These are phyloP conservation scores for Aspergillus novoparasiticus DNA, from an alignment of 2,329 filamentous ascomycete genomes.

Conservation along the genomic window DNA sequence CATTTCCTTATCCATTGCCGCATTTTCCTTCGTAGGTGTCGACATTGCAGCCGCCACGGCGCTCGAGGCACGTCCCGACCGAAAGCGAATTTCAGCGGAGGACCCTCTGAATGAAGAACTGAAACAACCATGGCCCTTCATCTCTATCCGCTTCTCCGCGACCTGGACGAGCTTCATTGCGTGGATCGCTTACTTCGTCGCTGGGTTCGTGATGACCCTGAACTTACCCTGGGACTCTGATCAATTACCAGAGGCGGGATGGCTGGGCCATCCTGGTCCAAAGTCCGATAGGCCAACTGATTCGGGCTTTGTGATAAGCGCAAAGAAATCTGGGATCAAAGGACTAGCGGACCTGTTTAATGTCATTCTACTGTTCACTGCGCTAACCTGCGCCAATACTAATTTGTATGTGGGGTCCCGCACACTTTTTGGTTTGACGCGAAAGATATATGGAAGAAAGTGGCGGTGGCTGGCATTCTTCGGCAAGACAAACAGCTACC, in stretches of 20 bases:
- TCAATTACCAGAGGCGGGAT: slow-evolving; percentile 22
- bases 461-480: slow-evolving; percentile 26
- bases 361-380: slow-evolving; percentile 32
- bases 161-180: slow-evolving; percentile 33
- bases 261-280: slow-evolving; percentile 15
- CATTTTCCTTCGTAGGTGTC: slow-evolving; percentile 36
- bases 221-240: slow-evolving; percentile 28
- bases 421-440: slow-evolving; percentile 34
- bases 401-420: slow-evolving; percentile 40
- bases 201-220: slow-evolving; percentile 26
- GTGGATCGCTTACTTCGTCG: slow-evolving; percentile 29
- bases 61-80: slow-evolving; percentile 33
- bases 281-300: slow-evolving; percentile 2
- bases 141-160: slow-evolving; percentile 30
- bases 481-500: slow-evolving; percentile 27
- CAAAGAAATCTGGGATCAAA: slow-evolving; percentile 20
- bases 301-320: slow-evolving; percentile 30
- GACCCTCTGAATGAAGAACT: neutral
- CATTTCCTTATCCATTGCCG: slow-evolving; percentile 33
- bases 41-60: slow-evolving; percentile 39
- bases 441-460: slow-evolving; percentile 19
- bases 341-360: slow-evolving; percentile 30
- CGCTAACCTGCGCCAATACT: slow-evolving; percentile 35
- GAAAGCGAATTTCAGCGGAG: slow-evolving; percentile 1
- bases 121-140: slow-evolving; percentile 12